Evolutionary conservation across 331 rosid genomes (phyloP).

Genomic region (Erythrophleum ivorense): DNA sequence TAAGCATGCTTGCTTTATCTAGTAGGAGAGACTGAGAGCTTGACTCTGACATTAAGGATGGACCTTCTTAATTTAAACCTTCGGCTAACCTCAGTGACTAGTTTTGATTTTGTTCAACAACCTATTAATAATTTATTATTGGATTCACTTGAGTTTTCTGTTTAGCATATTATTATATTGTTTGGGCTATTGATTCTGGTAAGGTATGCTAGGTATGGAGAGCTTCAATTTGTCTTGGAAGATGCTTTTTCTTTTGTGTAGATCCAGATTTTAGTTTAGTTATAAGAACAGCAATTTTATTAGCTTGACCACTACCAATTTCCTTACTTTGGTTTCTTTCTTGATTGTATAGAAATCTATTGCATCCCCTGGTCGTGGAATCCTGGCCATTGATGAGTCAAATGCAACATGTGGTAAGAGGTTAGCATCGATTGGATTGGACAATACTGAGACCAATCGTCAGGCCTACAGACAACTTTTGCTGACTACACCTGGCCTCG

Average conservation of each 20-base stretch:
- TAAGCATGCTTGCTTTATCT: not conserved
- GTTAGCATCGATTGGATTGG: constrained; percentile 92
- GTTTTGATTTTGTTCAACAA: not conserved
- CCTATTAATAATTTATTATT: not conserved
- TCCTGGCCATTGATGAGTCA: constrained; percentile 96
- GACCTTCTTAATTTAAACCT: not conserved
- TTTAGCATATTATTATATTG: not conserved
- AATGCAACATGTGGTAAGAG: constrained; percentile 96
- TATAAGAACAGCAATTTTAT: not conserved
- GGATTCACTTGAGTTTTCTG: not conserved
- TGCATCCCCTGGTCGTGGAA: constrained; percentile 98
- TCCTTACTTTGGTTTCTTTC: constrained; percentile 16
- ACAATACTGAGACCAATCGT: constrained; percentile 80
- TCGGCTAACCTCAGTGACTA: not conserved
- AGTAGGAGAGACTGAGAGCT: not conserved
- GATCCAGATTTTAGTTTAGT: constrained; percentile 8
- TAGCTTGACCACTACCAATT: not conserved
- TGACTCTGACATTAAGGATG: not conserved
- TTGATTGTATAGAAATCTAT: constrained; percentile 70
- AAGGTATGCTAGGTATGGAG: not conserved
- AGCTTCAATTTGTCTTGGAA: constrained; percentile 11
- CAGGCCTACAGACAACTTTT: constrained; percentile 95
- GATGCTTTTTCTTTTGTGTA: constrained; percentile 13
- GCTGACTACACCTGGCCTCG: constrained; percentile 94
- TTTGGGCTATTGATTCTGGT: not conserved